These are phyloP conservation scores for Termitomyces sp. DNA, from an alignment of 768 basidiomycete species.

Conservation along the genomic window DNA sequence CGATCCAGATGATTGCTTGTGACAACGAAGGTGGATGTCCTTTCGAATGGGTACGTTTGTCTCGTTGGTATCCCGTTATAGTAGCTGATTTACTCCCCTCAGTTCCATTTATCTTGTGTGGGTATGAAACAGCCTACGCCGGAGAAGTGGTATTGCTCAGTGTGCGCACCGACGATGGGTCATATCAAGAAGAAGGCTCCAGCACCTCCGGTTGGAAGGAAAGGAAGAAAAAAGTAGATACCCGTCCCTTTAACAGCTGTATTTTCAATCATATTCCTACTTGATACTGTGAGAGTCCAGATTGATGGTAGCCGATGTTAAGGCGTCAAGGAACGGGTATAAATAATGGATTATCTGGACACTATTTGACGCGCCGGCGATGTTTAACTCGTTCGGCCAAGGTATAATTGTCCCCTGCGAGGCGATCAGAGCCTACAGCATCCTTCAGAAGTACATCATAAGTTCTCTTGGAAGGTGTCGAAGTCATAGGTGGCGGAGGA, in stretches of 20 bases:
- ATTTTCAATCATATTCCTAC: background rate
- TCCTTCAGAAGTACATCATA: background rate
- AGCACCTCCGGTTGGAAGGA: slow-evolving; percentile 19
- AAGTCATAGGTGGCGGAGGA: slow-evolving; percentile 23
- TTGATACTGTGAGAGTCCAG: background rate
- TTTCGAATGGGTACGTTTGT: slow-evolving; percentile 60
- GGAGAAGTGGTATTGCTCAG: slow-evolving; percentile 53
- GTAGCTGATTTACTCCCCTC: background rate
- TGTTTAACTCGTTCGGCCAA: slow-evolving; percentile 39
- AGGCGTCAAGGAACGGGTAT: background rate
- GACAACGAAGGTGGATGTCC: slow-evolving; percentile 60
- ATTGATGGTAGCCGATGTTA: too few species aligned
- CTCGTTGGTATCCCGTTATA: background rate
- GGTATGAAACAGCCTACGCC: slow-evolving; percentile 41
- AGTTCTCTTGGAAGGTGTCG: slow-evolving; percentile 26
- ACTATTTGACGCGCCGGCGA: slow-evolving; percentile 21
- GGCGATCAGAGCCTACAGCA: background rate
- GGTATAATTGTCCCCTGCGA: slow-evolving; percentile 13
- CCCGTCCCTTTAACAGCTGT: background rate
- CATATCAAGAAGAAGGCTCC: slow-evolving; percentile 14
- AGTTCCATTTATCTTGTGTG: slow-evolving; percentile 64
- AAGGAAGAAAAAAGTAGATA: slow-evolving; percentile 18
- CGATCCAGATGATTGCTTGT: slow-evolving; percentile 60
- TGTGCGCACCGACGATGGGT: slow-evolving; percentile 30
- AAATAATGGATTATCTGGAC: background rate